phyloP scores from a whole-genome alignment of 1,284 basidiomycete species.

The Papiliotrema laurentii region DNA sequence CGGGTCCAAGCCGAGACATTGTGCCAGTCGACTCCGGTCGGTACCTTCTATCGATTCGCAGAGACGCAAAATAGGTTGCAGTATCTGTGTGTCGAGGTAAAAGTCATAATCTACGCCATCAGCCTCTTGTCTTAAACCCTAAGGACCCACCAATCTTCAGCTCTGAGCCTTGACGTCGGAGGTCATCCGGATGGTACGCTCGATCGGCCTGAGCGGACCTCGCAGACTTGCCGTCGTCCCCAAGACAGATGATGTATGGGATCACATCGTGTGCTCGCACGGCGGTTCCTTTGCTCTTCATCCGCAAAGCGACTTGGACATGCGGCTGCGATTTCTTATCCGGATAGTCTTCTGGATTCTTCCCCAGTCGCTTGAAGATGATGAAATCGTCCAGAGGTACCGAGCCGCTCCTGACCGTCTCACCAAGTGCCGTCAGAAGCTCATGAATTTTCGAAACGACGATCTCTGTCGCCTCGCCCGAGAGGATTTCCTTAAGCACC shows the following conservation, averaged over 20 bases:
- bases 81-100: conserved; percentile 85
- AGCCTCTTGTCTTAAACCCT: not conserved
- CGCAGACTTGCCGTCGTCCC: conserved; percentile 65
- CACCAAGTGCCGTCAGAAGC: conserved; percentile 70
- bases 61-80: conserved; percentile 90
- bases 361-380: conserved; percentile 90
- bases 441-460: conserved; percentile 93
- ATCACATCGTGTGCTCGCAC: conserved; percentile 89
- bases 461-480: conserved; percentile 82
- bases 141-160: conserved; percentile 63
- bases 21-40: conserved; percentile 82
- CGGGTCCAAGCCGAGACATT: conserved; percentile 91
- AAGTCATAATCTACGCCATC: conserved; percentile 71
- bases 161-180: conserved; percentile 64
- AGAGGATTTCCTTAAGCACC: conserved; percentile 84
- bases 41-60: conserved; percentile 97
- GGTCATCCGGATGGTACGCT: conserved; percentile 90
- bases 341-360: conserved; percentile 93
- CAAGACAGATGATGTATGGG: conserved; percentile 88
- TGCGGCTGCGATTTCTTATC: conserved; percentile 93
- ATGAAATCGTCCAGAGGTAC: conserved; percentile 88
- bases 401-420: conserved; percentile 70
- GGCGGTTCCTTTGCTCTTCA: conserved; percentile 78
- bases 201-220: conserved; percentile 82
- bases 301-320: conserved; percentile 89